Conservation (phyloP, 2,329 filamentous ascomycete genomes). For the Monosporascus sp. region DNA sequence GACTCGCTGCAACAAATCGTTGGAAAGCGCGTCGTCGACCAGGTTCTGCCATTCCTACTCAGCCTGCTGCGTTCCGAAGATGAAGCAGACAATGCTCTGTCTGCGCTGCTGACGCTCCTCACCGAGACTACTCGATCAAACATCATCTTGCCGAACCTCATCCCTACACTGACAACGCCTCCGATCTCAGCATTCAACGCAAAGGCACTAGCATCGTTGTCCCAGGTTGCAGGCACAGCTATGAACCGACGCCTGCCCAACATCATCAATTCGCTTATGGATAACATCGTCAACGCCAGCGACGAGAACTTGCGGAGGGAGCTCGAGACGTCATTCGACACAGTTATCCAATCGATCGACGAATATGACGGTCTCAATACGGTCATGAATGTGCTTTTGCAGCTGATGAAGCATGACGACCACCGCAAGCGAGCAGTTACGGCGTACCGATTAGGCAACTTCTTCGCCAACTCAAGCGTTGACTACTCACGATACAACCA, state of each 20-base stretch:
- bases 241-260: conserved; percentile 87
- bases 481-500: conserved; percentile 96
- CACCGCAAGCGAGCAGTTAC: conserved; percentile 76
- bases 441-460: conserved; percentile 73
- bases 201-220: conserved; percentile 84
- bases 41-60: conserved; percentile 88
- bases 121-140: conserved; percentile 92
- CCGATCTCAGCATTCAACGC: conserved; percentile 95
- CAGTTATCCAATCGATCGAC: conserved; percentile 86
- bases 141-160: conserved; percentile 91
- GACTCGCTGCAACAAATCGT: conserved; percentile 90
- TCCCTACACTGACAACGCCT: conserved; percentile 83
- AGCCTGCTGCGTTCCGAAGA: conserved; percentile 81
- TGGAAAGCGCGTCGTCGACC: conserved; percentile 90
- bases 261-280: conserved; percentile 91
- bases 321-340: conserved; percentile 76
- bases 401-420: conserved; percentile 87
- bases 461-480: conserved; percentile 73
- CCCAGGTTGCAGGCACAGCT: conserved; percentile 80
- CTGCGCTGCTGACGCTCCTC: conserved; percentile 86
- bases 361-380: conserved; percentile 95
- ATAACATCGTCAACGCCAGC: conserved; percentile 74
- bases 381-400: conserved; percentile 87
- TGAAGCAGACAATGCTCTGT: conserved; percentile 85
- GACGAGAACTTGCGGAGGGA: conserved; percentile 70